These are phyloP conservation scores for Coemansia reversa DNA, from an alignment of 192 early-diverging fungal species.

Conservation along the genomic window DNA sequence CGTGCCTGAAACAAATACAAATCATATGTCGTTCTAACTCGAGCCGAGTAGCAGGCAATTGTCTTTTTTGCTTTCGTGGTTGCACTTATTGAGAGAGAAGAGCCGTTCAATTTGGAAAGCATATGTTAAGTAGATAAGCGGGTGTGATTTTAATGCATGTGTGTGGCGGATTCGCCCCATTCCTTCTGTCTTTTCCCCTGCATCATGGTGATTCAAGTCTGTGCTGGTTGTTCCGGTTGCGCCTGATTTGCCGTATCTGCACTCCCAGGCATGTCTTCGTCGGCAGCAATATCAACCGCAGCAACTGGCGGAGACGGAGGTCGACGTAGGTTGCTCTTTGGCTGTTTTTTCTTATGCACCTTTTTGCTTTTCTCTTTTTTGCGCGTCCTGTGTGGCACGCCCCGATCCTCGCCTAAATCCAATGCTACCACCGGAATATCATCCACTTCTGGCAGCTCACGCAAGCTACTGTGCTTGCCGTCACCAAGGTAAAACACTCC, in stretches of 20 bases:
- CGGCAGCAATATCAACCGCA: constrained; percentile 44
- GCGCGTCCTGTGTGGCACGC: constrained; percentile 2
- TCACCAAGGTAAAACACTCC: constrained; percentile 55
- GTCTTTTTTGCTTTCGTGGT: neutral
- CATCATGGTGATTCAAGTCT: neutral
- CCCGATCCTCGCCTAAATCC: constrained; percentile 53
- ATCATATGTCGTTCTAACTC: neutral
- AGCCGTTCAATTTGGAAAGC: no score
- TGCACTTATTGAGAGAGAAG: neutral
- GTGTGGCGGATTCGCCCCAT: neutral
- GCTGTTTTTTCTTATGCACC: constrained; percentile 14
- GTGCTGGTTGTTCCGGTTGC: neutral
- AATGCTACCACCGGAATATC: constrained; percentile 80
- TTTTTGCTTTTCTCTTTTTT: constrained; percentile 29
- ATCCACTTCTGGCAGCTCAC: constrained; percentile 71
- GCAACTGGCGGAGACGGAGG: constrained; percentile 38
- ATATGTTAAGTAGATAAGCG: no score
- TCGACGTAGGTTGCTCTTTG: neutral
- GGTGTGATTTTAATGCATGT: no score
- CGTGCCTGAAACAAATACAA: neutral
- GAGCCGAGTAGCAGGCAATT: neutral
- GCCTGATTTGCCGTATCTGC: neutral
- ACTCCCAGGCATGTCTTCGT: constrained; percentile 34
- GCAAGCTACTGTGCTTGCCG: constrained; percentile 24
- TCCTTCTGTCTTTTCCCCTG: neutral